These are phyloP conservation scores for Brettanomyces naardenensis DNA, from an alignment of 805 yeast species.

Conservation along the genomic window DNA sequence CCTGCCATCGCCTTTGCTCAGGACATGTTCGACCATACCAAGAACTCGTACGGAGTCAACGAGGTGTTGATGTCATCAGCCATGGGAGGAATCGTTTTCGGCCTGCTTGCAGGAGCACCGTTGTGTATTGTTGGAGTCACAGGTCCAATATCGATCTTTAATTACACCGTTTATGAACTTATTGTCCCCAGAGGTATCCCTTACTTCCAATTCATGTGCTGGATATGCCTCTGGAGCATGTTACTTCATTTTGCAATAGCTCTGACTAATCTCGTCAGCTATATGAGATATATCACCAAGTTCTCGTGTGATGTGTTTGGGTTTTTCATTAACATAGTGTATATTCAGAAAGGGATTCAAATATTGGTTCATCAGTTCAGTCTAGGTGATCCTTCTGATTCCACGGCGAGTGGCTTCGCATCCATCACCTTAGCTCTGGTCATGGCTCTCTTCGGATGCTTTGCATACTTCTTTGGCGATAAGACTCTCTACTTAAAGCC, in stretches of 20 bases:
- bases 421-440: slow-evolving; percentile 65
- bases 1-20: slow-evolving; percentile 97
- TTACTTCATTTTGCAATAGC: slow-evolving; percentile 72
- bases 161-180: slow-evolving; percentile 78
- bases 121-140: slow-evolving; percentile 94
- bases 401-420: slow-evolving; percentile 49
- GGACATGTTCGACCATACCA: slow-evolving; percentile 91
- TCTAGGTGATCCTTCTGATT: slow-evolving; percentile 23
- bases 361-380: slow-evolving; percentile 66
- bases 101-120: slow-evolving; percentile 83
- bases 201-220: slow-evolving; percentile 89
- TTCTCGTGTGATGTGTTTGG: slow-evolving; percentile 94
- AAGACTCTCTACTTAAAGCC: slow-evolving; percentile 55
- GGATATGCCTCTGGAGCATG: slow-evolving; percentile 92
- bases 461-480: slow-evolving; percentile 48
- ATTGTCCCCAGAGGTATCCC: slow-evolving; percentile 43
- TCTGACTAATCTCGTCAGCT: slow-evolving; percentile 55
- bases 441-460: slow-evolving; percentile 75
- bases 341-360: slow-evolving; percentile 85
- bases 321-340: slow-evolving; percentile 78
- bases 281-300: slow-evolving; percentile 62
- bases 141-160: slow-evolving; percentile 90
- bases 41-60: slow-evolving; percentile 83
- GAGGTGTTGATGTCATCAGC: slow-evolving; percentile 82
- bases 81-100: slow-evolving; percentile 83